These are phyloP conservation scores for Kwoniella europaea DNA, from an alignment of 768 basidiomycete species.

Conservation along the genomic window DNA sequence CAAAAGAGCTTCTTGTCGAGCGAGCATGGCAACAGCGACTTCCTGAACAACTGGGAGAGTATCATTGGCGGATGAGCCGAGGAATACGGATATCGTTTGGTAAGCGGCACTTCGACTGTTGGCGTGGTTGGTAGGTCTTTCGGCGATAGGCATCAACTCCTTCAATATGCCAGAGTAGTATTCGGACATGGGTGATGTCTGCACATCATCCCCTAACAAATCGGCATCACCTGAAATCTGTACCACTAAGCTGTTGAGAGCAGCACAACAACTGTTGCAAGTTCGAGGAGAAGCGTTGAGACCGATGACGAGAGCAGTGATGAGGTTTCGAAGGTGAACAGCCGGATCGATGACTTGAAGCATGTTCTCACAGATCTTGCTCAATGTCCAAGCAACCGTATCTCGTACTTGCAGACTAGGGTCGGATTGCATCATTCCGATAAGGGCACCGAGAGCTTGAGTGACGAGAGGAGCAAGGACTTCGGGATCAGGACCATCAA, in stretches of 20 bases:
- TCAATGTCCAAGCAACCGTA: constrained; percentile 96
- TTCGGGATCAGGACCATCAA: constrained; percentile 89
- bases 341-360: constrained; percentile 85
- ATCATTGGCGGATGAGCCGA: constrained; percentile 78
- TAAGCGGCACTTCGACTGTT: constrained; percentile 96
- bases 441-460: constrained; percentile 89
- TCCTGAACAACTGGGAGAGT: constrained; percentile 79
- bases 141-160: constrained; percentile 82
- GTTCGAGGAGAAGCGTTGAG: constrained; percentile 82
- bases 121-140: constrained; percentile 83
- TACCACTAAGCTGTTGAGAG: constrained; percentile 91
- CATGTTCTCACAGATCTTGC: constrained; percentile 88
- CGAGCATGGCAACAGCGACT: constrained; percentile 78
- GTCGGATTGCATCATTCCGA: constrained; percentile 89
- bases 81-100: constrained; percentile 87
- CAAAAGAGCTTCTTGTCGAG: constrained; percentile 86
- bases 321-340: constrained; percentile 79
- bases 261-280: constrained; percentile 93
- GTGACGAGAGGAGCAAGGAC: constrained; percentile 88
- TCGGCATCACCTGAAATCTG: constrained; percentile 75
- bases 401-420: constrained; percentile 85
- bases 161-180: constrained; percentile 87
- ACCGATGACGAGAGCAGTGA: constrained; percentile 80
- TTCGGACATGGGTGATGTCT: constrained; percentile 73
- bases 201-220: constrained; percentile 66